phyloP scores from a whole-genome alignment of 2,329 filamentous ascomycete genomes.

The Albifimbria verrucaria region DNA sequence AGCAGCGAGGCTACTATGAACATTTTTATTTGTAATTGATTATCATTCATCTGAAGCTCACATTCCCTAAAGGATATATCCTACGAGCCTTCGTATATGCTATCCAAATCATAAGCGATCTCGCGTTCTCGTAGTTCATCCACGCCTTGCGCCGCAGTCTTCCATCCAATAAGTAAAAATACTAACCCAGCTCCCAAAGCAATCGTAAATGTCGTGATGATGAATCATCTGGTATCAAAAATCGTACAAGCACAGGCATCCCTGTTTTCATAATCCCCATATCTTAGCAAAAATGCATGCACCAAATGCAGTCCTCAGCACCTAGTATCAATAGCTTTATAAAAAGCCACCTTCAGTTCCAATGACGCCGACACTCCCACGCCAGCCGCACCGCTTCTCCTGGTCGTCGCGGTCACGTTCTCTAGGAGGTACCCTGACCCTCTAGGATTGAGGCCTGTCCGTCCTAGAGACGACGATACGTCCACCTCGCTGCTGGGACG shows the following conservation, averaged over 20 bases:
- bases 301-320: neutral
- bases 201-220: conserved; percentile 20
- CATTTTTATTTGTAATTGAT: no score
- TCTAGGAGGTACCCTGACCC: conserved; percentile 26
- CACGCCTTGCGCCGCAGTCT: no score
- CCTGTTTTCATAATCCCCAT: conserved; percentile 1
- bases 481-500: conserved; percentile 45
- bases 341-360: conserved; percentile 53
- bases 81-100: no score
- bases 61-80: no score
- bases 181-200: neutral
- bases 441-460: conserved; percentile 42
- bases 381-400: conserved; percentile 52
- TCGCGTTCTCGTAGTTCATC: no score
- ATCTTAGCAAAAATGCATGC: conserved; percentile 2
- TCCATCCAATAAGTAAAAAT: neutral
- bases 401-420: conserved; percentile 30
- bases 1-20: no score
- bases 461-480: conserved; percentile 28
- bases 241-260: conserved; percentile 20
- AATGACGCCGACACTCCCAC: conserved; percentile 53
- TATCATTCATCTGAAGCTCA: no score
- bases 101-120: no score
- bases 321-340: conserved; percentile 27
- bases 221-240: conserved; percentile 23